Base-by-base conservation (phyloP, 805 yeast genomes). In the Candida pini region DNA sequence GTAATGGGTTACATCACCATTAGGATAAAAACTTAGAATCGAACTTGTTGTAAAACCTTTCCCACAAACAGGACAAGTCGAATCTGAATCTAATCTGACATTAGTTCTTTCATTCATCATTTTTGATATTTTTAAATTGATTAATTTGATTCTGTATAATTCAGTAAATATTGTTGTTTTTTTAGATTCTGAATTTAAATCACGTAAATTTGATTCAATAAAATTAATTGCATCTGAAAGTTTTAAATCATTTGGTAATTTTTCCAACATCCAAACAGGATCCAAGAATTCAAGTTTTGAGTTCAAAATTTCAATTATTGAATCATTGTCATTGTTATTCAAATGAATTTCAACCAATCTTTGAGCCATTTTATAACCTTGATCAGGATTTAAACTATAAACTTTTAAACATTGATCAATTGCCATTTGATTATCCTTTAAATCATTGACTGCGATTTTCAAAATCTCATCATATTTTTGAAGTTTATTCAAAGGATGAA, bases 381-480 rank as follows among this genome's bases (percentile, higher is more conserved):
- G 41, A 0, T 47, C 50, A 9, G 54, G 26, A 30, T 69, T 64
- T 3, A 47, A 38, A 3, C 38, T 38, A 40, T 68, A 72, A 0
- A 83, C 59, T 4, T 62, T 61, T 1, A 69, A 56, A 41, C 92
- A 79, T 47, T 83, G 83, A 3, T 59, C 51, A 40, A 81, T 68
- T 0, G 95, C 83, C n/a, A 64, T 60, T 15, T 57, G 57, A 31
- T 73, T 67, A 49, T 81, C 81, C 4, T 71, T 58, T 29, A 84
- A 55, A 15, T 76, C 76, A 31, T 71, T 66, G 30, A 74, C 76
- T 18, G 78, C 64, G 2, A 86, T 71, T 35, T 74, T 73, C 13
- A 90, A 59, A 0, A 86, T 79, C 32, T 75, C 69, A 9, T 68
- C 66, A 49, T 84, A 85, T 34, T 75, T 75, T 1, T 74, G 78